Percentiles rank a stretch among this genome's conserved stretches.
These are phyloP conservation scores for Sporothrix humicola DNA, from an alignment of 2,329 filamentous ascomycete species.

Conservation along the genomic window DNA sequence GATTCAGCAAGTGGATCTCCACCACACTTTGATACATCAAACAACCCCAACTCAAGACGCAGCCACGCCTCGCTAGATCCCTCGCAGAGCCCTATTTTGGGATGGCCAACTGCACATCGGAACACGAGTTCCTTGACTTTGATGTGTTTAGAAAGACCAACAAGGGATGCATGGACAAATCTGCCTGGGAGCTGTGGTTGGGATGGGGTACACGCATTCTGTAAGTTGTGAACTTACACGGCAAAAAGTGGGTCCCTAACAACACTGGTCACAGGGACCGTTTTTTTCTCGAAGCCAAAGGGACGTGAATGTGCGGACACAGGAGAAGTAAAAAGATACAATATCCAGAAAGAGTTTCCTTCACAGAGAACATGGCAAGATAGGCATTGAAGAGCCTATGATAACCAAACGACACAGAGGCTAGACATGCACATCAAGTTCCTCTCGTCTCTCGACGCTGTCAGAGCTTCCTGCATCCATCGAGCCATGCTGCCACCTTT, in stretches of 20 bases:
- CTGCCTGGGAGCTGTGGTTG: not conserved
- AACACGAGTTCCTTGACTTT: slow-evolving; percentile 17
- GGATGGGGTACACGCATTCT: not conserved
- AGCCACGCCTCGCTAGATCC: not conserved
- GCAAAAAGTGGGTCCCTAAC: not conserved
- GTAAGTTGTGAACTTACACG: slow-evolving; percentile 7
- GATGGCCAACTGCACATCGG: not conserved
- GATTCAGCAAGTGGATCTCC: slow-evolving; percentile 16
- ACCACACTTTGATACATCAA: not conserved
- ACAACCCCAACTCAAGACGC: not conserved
- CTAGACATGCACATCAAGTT: not conserved
- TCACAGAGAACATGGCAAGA: not conserved
- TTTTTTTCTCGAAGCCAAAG: not conserved
- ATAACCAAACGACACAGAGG: not conserved
- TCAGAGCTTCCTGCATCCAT: not conserved
- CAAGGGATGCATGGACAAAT: not conserved
- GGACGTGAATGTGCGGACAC: not conserved
- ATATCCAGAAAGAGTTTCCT: not conserved
- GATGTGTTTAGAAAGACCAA: not conserved
- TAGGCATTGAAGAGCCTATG: not conserved
- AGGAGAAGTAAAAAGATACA: not conserved
- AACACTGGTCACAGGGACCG: not conserved
- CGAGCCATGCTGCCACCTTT: not conserved
- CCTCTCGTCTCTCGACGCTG: not conserved
- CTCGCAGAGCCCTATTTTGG: not conserved